These are phyloP conservation scores for Prunus fruticosa DNA, from an alignment of 306 rosid genomes.

Conservation along the genomic window DNA sequence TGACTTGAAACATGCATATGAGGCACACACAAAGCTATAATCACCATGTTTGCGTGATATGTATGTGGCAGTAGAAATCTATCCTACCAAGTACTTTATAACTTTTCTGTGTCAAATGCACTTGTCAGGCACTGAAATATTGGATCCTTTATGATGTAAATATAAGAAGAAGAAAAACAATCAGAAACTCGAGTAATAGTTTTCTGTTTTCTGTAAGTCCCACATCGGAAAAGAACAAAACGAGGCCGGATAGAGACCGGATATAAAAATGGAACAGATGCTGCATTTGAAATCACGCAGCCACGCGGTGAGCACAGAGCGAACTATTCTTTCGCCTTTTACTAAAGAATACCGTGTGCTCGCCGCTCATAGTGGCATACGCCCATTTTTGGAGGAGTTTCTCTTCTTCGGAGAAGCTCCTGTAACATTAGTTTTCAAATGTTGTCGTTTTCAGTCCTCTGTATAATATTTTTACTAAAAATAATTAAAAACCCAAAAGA, in stretches of 20 bases:
- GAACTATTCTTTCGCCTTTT: slow-evolving; percentile 68
- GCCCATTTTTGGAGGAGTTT: slow-evolving; percentile 20
- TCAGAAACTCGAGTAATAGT: no score
- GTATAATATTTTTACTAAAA: no score
- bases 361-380: slow-evolving; percentile 18
- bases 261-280: not conserved
- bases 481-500: no score
- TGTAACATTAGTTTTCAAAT: no score
- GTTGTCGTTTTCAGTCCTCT: no score
- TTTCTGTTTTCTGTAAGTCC: not conserved
- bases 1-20: slow-evolving; percentile 16
- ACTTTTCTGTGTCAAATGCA: no score
- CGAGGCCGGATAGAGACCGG: not conserved
- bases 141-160: no score
- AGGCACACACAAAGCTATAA: not conserved
- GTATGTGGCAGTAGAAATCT: not conserved
- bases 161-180: no score
- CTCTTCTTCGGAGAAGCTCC: not conserved
- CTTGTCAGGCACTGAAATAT: no score
- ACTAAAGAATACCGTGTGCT: slow-evolving; percentile 54
- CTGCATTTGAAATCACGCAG: no score
- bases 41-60: not conserved
- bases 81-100: no score
- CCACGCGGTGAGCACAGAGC: slow-evolving; percentile 3
- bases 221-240: not conserved